phyloP scores from a whole-genome alignment of 768 basidiomycete species.

The Butyriboletus loyo region DNA sequence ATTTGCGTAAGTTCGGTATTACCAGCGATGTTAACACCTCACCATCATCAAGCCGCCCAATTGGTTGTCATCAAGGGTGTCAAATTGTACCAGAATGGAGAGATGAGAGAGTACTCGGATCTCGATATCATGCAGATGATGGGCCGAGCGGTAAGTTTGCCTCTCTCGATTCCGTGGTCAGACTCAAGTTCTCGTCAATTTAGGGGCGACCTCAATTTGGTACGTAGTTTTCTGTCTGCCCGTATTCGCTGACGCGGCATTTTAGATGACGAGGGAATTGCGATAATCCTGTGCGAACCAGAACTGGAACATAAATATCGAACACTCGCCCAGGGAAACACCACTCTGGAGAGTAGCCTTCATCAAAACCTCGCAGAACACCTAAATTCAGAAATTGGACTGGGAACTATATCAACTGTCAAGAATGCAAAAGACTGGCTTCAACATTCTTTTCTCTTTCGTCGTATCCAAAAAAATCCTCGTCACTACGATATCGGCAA shows the following conservation, averaged over 20 bases:
- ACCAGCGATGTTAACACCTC: background rate
- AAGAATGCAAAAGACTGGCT: conserved; percentile 80
- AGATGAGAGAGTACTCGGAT: conserved; percentile 80
- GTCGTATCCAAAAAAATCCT: conserved; percentile 83
- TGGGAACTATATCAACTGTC: conserved; percentile 75
- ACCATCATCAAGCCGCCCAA: conserved; percentile 65
- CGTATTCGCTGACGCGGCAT: background rate
- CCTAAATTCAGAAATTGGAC: conserved; percentile 89
- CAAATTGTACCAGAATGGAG: conserved; percentile 67
- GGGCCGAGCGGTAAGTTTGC: conserved; percentile 72
- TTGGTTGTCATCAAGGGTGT: conserved; percentile 94
- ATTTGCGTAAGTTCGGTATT: conserved; percentile 63
- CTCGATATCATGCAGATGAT: conserved; percentile 96
- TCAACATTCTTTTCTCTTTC: conserved; percentile 79
- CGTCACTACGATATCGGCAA: conserved; percentile 66
- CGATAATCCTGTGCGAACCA: conserved; percentile 78
- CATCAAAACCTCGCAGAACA: conserved; percentile 86
- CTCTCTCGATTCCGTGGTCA: background rate
- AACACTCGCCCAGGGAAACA: conserved; percentile 64
- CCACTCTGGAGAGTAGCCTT: conserved; percentile 80
- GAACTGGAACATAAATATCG: conserved; percentile 72
- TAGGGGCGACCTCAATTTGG: conserved; percentile 92
- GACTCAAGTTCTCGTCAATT: background rate
- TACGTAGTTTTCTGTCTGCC: conserved; percentile 23
- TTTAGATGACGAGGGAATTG: conserved; percentile 77